These are phyloP conservation scores for Microbotryum silenes-acaulis DNA, from an alignment of 1,284 basidiomycete species.

Conservation along the genomic window DNA sequence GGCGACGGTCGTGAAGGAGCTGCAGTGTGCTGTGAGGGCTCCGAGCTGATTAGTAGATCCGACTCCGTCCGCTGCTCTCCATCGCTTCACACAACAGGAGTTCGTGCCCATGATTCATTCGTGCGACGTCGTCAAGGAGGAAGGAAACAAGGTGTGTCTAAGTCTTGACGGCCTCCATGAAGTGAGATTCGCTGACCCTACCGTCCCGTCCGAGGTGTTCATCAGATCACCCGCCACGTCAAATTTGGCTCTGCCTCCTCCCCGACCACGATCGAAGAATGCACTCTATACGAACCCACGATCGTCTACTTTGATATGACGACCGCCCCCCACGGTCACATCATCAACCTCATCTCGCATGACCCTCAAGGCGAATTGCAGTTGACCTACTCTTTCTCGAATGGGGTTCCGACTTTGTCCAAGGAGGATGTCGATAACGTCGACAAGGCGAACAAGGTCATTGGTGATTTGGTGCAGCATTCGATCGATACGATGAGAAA, in stretches of 20 bases:
- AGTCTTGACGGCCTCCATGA: too few relatives aligned
- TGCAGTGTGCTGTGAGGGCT: too few relatives aligned
- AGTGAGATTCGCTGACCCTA: too few relatives aligned
- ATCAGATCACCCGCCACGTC: constrained; percentile 11
- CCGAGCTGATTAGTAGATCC: too few relatives aligned
- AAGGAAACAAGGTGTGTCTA: constrained; percentile 15
- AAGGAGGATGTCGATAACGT: neutral
- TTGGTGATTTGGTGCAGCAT: constrained; percentile 10
- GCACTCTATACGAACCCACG: neutral
- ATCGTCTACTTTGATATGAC: constrained; percentile 21
- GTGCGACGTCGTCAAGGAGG: constrained; percentile 8
- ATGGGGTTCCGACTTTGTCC: neutral
- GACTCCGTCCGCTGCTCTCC: too few relatives aligned
- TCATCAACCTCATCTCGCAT: constrained; percentile 14
- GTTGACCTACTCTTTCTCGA: constrained; percentile 15
- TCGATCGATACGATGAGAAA: constrained; percentile 6
- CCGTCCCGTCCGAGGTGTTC: neutral
- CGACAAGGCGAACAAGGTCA: constrained; percentile 7
- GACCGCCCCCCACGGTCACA: neutral
- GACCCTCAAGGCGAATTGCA: constrained; percentile 9
- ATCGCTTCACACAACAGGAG: too few relatives aligned
- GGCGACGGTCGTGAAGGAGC: too few relatives aligned
- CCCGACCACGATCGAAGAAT: constrained; percentile 5
- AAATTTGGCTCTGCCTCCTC: neutral
- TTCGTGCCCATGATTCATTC: constrained; percentile 11